Evolutionary conservation across 2,329 filamentous ascomycete species (phyloP).

Genomic region (Botryotinia narcissicola): DNA sequence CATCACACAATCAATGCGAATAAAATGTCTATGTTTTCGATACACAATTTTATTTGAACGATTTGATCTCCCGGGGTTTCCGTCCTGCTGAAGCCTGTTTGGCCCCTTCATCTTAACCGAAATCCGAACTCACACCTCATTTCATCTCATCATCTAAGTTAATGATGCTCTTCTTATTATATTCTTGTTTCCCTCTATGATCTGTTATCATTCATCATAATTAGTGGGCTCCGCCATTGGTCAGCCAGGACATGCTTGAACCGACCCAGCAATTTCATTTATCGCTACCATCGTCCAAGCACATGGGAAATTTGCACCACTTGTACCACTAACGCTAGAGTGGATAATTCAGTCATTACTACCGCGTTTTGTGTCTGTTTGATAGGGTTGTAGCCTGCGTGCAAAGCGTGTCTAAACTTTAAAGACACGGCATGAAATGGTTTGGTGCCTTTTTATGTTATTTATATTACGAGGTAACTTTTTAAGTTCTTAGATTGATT

Average conservation of each 20-base stretch:
- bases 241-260: background rate
- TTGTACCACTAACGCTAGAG: background rate
- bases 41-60: background rate
- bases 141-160: background rate
- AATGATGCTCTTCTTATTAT: background rate
- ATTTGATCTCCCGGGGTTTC: background rate
- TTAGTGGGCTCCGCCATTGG: background rate
- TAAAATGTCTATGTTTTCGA: background rate
- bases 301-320: slow-evolving; percentile 14
- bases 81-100: background rate
- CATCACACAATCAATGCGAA: background rate
- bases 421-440: slow-evolving; percentile 1
- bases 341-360: background rate
- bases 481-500: background rate
- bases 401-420: slow-evolving; percentile 2
- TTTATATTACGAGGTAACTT: background rate
- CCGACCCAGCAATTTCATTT: background rate
- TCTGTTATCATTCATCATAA: background rate
- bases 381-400: background rate
- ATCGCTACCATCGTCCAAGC: slow-evolving; percentile 3
- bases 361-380: background rate
- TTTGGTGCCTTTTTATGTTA: background rate
- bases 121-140: background rate
- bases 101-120: slow-evolving; percentile 17
- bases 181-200: background rate